Evolutionary conservation across 2,329 filamentous ascomycete species (phyloP), one percentile per base, ranked within the genome.

Genomic region (Clonostachys rosea): DNA sequence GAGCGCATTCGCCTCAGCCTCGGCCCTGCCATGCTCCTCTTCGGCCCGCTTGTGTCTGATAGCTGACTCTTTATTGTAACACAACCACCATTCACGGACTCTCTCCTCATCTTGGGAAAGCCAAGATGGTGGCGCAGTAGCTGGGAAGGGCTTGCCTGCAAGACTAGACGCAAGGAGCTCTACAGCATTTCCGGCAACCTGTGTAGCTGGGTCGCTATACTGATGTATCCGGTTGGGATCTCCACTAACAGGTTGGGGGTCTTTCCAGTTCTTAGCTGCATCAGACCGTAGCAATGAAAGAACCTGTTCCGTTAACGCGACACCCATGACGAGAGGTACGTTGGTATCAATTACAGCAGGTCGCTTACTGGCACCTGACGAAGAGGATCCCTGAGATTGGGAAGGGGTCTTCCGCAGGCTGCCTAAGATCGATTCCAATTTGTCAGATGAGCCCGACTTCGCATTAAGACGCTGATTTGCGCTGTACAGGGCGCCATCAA

Each of bases 41-140:
- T 69, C 64, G 30, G 65, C 63, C 44, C 59, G 65, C 47, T 68
- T 68, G 42, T 71, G 63, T 42, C 65, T 66, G 2, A 59, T 57
- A 9, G 66, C 60, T 12, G 58, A 42, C 45, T 71, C 70, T 49
- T 65, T 69, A 47, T 69, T 68, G 50, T 71, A 74, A 0, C 75
- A 76, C 11, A 70, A 60, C 64, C 72, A 74, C 78, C 79, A 83
- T 51, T 78, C 71, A 10, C 71, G 69, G 1, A 73, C 64, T 50
- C 70, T 70, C 34, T 72, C 71, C 4, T 69, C 59, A 34, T 75
- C 67, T 18, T 71, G 62, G 10, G 61, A 62, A 52, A 82, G 69
- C 70, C 77, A 79, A 16, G 71, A 69, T 1, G 80, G 78, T 5
- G 79, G 75, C 40, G 75, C 69, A 2, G 57, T 71, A 3, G 78